phyloP scores from a whole-genome alignment of 805 yeast genomes.

The Kuraishia floccosa region DNA sequence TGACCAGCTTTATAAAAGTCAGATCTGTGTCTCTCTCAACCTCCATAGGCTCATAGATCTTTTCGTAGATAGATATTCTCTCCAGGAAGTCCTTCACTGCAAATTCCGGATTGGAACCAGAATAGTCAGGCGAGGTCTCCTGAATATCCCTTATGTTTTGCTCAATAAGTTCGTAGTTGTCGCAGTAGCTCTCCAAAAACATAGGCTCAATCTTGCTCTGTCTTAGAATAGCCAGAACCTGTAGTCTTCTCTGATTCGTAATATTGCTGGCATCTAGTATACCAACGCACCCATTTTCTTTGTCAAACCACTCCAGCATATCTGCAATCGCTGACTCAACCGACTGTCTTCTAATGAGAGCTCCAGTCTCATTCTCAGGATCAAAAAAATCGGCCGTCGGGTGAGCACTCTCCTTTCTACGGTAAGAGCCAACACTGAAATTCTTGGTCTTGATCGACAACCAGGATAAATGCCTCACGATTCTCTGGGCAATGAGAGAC shows the following conservation, averaged over 20 bases:
- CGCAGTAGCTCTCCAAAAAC: constrained; percentile 88
- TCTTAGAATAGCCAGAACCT: constrained; percentile 44
- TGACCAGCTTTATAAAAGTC: constrained; percentile 80
- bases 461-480: constrained; percentile 90
- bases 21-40: constrained; percentile 44
- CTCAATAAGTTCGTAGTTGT: constrained; percentile 65
- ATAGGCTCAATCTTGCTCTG: constrained; percentile 72
- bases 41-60: constrained; percentile 68
- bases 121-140: constrained; percentile 77
- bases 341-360: constrained; percentile 54
- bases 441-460: constrained; percentile 75
- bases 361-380: constrained; percentile 52
- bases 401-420: constrained; percentile 48
- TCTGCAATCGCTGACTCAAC: constrained; percentile 63
- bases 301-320: constrained; percentile 78
- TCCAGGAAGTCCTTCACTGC: constrained; percentile 64
- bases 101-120: constrained; percentile 51
- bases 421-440: constrained; percentile 81
- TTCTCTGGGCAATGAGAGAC: constrained; percentile 87
- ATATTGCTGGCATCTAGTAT: constrained; percentile 91
- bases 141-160: constrained; percentile 81
- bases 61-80: constrained; percentile 66
- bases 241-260: constrained; percentile 57
- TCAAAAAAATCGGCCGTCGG: constrained; percentile 76
- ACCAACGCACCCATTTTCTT: constrained; percentile 80